Base-by-base conservation (phyloP, 139 green algal genomes). In the Parachlorella kessleri region DNA sequence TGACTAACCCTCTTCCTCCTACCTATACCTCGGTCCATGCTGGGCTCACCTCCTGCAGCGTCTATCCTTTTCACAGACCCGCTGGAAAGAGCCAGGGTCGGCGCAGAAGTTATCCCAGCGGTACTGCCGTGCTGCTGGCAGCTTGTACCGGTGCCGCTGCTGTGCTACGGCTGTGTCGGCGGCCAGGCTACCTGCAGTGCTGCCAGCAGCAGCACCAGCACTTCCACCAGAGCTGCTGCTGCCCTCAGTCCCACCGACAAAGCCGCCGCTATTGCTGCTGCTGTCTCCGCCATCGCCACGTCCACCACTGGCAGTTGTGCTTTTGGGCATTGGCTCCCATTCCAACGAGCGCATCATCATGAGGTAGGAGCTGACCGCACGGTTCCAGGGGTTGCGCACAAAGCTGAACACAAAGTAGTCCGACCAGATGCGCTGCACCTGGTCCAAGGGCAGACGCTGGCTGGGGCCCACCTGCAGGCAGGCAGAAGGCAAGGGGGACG, bases 361-460 rank as follows among this genome's bases (percentile, higher is more conserved):
- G 23, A 28, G 41, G 39, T 79, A 83, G 70, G 23, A 37, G 78
- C 70, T 79, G 3, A 83, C 55, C 0, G 70, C 70, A 2, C 78
- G 78, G 68, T 70, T 78, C 66, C 76, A 83, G 1, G 78, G 78
- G 55, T 79, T 83, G 70, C 78, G 78, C 63, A 83, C 78, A 53
- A 83, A 79, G 36, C 48, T 75, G 55, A 83, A 78, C 39, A 83
- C 78, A 73, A 79, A 83, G 70, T 83, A 83, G 23, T 72, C 70
- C 5, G 21, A 33, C 78, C 78, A 83, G 36, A 79, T 59, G 21
- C 8, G 3, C 35, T 66, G 55, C 70, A 82, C 69, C 55, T 71
- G 21, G 14, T 54, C 69, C 6, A 77, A 37, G 48, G 48, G 48
- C 48, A 59, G 48, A 18, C 21, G 48, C 48, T 59, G 48, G 14